These are phyloP conservation scores for Colletotrichum euphorbiae DNA, from an alignment of 2,329 filamentous ascomycete genomes.

Conservation along the genomic window DNA sequence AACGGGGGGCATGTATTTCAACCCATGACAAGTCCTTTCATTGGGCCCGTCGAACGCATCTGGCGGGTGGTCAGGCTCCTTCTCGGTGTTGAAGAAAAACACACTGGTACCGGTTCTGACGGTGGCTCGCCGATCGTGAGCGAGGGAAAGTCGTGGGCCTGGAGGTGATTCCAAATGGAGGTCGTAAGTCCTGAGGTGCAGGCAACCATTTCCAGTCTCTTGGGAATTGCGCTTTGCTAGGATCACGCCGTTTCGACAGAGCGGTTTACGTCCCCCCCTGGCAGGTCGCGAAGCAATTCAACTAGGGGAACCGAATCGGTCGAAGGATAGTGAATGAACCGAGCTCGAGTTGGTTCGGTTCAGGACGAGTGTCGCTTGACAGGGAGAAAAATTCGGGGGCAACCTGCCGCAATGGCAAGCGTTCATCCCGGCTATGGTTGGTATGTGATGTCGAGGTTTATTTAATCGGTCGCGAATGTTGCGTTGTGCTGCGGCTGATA, in stretches of 20 bases:
- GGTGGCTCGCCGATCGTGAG: constrained; percentile 26
- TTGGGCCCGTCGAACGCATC: constrained; percentile 9
- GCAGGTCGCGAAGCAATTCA: not conserved
- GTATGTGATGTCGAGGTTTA: not conserved
- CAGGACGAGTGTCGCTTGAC: not conserved
- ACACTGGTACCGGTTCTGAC: not conserved
- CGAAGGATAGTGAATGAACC: constrained; percentile 7
- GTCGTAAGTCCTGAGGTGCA: constrained; percentile 34
- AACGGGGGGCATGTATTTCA: constrained; percentile 15
- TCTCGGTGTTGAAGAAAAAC: constrained; percentile 4
- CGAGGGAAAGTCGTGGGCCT: constrained; percentile 33
- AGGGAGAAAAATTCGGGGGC: not conserved
- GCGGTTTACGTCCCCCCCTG: constrained; percentile 5
- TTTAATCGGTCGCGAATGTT: constrained; percentile 8
- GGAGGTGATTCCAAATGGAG: constrained; percentile 31
- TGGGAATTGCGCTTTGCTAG: constrained; percentile 36
- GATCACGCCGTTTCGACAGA: constrained; percentile 21
- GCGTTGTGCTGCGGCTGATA: constrained; percentile 23
- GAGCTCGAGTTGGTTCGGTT: constrained; percentile 4
- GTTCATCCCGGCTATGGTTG: not conserved
- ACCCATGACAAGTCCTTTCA: constrained; percentile 18
- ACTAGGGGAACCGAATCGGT: constrained; percentile 13
- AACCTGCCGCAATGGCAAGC: constrained; percentile 19
- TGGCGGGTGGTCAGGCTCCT: constrained; percentile 8
- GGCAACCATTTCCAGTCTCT: constrained; percentile 39